Conservation (phyloP, 1,284 basidiomycete species). For the Tilletiaria anomala region DNA sequence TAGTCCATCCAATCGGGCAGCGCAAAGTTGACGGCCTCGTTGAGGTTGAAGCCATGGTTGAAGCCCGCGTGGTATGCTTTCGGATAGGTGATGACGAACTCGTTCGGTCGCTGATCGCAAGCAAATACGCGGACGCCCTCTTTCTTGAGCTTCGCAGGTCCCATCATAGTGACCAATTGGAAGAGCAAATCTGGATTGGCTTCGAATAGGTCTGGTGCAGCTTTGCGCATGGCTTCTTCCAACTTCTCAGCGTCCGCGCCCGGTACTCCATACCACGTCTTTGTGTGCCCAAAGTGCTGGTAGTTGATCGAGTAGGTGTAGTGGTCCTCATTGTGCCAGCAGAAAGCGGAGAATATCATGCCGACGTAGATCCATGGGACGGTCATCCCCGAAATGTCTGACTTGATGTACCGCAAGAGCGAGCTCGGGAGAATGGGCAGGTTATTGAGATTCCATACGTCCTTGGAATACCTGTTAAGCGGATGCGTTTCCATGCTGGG, state of each 20-base stretch:
- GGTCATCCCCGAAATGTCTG: slow-evolving; percentile 98
- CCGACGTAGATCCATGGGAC: slow-evolving; percentile 99
- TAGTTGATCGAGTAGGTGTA: slow-evolving; percentile 59
- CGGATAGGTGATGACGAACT: slow-evolving; percentile 87
- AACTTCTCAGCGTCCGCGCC: slow-evolving; percentile 87
- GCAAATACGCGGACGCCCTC: slow-evolving; percentile 87
- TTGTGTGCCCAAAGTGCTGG: slow-evolving; percentile 98
- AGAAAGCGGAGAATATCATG: slow-evolving; percentile 98
- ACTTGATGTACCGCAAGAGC: slow-evolving; percentile 78
- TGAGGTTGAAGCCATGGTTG: slow-evolving; percentile 96
- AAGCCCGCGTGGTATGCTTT: slow-evolving; percentile 98
- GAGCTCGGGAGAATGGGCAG: slow-evolving; percentile 80
- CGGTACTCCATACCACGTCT: slow-evolving; percentile 98
- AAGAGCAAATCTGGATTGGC: slow-evolving; percentile 92
- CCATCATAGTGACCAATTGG: slow-evolving; percentile 96
- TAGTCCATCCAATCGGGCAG: slow-evolving; percentile 84
- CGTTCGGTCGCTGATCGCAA: slow-evolving; percentile 90
- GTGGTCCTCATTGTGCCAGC: slow-evolving; percentile 99
- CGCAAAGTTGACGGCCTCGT: slow-evolving; percentile 98
- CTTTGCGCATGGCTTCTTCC: slow-evolving; percentile 82
- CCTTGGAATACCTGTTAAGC: slow-evolving; percentile 65
- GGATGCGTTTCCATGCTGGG: slow-evolving; percentile 89
- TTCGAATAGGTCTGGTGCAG: slow-evolving; percentile 97
- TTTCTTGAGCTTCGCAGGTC: slow-evolving; percentile 67
- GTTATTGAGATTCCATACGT: slow-evolving; percentile 97